These are phyloP conservation scores for Leccinellum albellum DNA, from an alignment of 768 basidiomycete species.

Conservation along the genomic window DNA sequence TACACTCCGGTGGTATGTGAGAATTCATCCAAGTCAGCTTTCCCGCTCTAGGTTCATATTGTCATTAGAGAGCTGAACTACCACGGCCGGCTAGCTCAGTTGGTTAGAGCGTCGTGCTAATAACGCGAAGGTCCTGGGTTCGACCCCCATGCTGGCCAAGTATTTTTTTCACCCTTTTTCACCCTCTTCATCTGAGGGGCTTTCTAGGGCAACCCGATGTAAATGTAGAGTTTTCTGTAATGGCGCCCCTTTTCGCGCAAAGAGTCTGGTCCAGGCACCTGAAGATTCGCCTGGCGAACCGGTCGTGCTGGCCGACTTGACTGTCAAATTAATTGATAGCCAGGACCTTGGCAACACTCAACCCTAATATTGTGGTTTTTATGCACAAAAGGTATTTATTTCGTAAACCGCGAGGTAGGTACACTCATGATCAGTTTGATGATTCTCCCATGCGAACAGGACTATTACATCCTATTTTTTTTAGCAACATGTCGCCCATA, in stretches of 20 bases:
- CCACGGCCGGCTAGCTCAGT: conserved; percentile 29
- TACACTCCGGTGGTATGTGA: too few species aligned
- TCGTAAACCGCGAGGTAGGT: too few species aligned
- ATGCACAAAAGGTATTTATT: too few species aligned
- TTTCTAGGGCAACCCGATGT: not conserved
- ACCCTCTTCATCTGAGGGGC: not conserved
- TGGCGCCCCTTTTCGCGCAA: not conserved
- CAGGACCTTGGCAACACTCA: too few species aligned
- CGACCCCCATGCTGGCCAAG: conserved; percentile 71
- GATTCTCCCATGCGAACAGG: not conserved
- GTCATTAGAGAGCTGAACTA: not conserved
- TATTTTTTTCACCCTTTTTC: not conserved
- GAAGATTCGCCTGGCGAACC: too few species aligned
- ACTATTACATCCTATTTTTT: not conserved
- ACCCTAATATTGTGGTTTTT: too few species aligned
- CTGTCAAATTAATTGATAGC: too few species aligned
- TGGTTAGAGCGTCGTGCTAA: conserved; percentile 35
- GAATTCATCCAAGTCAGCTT: not conserved
- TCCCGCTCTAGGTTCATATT: not conserved
- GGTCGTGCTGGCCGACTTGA: too few species aligned
- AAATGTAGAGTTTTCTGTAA: not conserved
- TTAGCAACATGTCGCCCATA: too few species aligned
- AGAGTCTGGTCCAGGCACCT: too few species aligned
- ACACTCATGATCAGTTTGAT: too few species aligned
- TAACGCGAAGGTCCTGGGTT: conserved; percentile 61